Percentiles rank a stretch among this genome's conserved stretches.
These are phyloP conservation scores for Annulohypoxylon stygium DNA, from an alignment of 495 filamentous ascomycete genomes.

Conservation along the genomic window DNA sequence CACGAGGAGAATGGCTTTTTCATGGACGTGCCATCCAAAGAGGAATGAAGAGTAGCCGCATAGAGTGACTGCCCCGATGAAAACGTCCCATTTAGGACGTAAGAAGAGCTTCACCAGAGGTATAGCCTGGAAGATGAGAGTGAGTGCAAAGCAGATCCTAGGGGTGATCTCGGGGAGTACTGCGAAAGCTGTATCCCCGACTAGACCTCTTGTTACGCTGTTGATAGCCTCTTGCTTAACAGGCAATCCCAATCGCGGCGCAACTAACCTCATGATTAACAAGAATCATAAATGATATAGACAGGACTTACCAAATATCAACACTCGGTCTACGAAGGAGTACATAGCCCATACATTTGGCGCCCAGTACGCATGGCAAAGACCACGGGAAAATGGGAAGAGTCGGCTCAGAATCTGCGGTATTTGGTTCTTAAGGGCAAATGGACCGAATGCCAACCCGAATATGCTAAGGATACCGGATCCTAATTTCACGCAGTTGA, in stretches of 20 bases:
- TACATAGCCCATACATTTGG: conserved; percentile 98
- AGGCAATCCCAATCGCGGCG: conserved; percentile 79
- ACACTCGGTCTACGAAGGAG: conserved; percentile 84
- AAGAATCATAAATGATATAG: conserved; percentile 9
- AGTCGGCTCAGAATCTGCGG: conserved; percentile 86
- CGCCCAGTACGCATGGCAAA: conserved; percentile 99
- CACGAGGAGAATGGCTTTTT: conserved; percentile 94
- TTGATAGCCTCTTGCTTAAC: conserved; percentile 80
- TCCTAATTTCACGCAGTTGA: conserved; percentile 86
- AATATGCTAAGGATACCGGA: conserved; percentile 78
- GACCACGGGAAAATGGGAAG: conserved; percentile 92
- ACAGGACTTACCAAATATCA: conserved; percentile 77
- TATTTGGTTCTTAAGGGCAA: conserved; percentile 85
- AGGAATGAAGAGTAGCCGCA: conserved; percentile 97
- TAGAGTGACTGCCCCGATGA: conserved; percentile 90
- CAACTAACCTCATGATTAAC: conserved; percentile 65
- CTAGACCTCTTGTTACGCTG: conserved; percentile 91
- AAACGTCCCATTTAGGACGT: conserved; percentile 84
- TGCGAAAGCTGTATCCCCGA: conserved; percentile 96
- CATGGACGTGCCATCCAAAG: conserved; percentile 98
- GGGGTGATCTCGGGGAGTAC: conserved; percentile 89
- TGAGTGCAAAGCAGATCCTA: conserved; percentile 82
- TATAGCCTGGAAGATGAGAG: conserved; percentile 84
- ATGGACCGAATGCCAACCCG: conserved; percentile 88
- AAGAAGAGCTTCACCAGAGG: conserved; percentile 85